These are phyloP conservation scores for Phytophthora litchii DNA, from an alignment of 352 stramenopile species.

Conservation along the genomic window DNA sequence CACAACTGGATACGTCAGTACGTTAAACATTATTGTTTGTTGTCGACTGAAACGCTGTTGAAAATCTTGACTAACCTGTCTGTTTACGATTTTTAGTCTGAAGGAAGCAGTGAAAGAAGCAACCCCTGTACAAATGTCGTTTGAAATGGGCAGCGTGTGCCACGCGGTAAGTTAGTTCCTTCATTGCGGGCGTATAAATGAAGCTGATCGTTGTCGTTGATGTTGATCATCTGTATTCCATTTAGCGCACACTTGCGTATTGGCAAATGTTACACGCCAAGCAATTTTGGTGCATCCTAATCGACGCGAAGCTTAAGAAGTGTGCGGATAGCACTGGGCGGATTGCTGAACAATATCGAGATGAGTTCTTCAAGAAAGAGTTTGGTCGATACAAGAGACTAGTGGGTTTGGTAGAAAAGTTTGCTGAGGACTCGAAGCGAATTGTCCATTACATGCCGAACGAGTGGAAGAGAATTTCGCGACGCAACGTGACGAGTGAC, in stretches of 20 bases:
- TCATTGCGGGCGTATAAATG: not conserved
- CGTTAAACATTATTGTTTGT: constrained; percentile 4
- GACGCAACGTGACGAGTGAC: constrained; percentile 49
- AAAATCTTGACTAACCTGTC: constrained; percentile 4
- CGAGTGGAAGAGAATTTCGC: constrained; percentile 67
- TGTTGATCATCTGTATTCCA: constrained; percentile 4
- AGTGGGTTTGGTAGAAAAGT: constrained; percentile 64
- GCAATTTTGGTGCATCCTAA: constrained; percentile 75
- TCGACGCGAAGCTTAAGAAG: constrained; percentile 66
- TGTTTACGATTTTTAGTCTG: constrained; percentile 35
- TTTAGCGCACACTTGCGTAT: constrained; percentile 71
- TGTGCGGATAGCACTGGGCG: constrained; percentile 46
- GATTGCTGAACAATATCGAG: constrained; percentile 46
- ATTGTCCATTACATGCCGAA: constrained; percentile 51
- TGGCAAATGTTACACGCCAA: constrained; percentile 87
- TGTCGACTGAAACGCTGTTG: not conserved
- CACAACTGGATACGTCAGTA: constrained; percentile 70
- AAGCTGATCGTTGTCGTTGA: constrained; percentile 3
- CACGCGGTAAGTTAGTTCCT: constrained; percentile 57
- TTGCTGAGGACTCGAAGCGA: constrained; percentile 59
- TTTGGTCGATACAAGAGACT: constrained; percentile 81
- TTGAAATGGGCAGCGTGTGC: constrained; percentile 81
- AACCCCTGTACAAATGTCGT: constrained; percentile 38
- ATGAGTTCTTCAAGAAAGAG: constrained; percentile 63
- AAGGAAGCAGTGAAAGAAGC: constrained; percentile 40